Base-by-base conservation (phyloP, 1,284 basidiomycete species). In the Filobasidium uniguttulatum region DNA sequence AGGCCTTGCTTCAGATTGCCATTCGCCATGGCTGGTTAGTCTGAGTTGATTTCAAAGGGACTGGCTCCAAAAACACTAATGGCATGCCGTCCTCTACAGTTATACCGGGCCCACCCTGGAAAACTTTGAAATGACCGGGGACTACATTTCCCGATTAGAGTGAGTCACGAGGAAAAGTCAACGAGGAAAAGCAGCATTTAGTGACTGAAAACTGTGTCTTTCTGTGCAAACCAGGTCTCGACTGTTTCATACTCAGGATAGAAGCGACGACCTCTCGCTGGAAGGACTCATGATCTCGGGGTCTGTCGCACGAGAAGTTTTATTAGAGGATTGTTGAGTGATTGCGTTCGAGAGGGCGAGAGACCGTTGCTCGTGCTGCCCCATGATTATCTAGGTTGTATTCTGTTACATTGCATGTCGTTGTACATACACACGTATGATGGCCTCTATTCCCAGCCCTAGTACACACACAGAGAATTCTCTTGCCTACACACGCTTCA, bases 1-100 rank as follows among this genome's bases (percentile, higher is more conserved):
- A 55, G 17, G 61, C 59, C 1, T 59, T 68, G 44, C 57, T 66
- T 40, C 58, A 61, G 12, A 57, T 67, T 30, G 58, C 58, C 35
- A 28, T 59, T 15, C 53, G 65, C n/a, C 59, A 62, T 49, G 15
- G 48, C 6, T 47, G 54, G 56, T 57, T 30, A 25, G 56, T 43
- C 9, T 1, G n/a, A 23, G 8, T 28, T 6, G 2, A 31, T 14
- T 5, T 20, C 28, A 43, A 26, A n/a, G n/a, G 4, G 23, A 38
- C 19, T n/a, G 33, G 31, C 30, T 3, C n/a, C n/a, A n/a, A n/a
- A n/a, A n/a, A n/a, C n/a, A n/a, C 25, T 49, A 25, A 38, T 17
- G 14, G 14, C 14, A 30, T 28, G 3, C 17, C 4, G 22, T 15
- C 12, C 6, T 44, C 2, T 29, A 44, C 20, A 55, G 54, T 20